These are phyloP conservation scores for Claviceps humidiphila DNA, from an alignment of 2,329 filamentous ascomycete species.

Conservation along the genomic window DNA sequence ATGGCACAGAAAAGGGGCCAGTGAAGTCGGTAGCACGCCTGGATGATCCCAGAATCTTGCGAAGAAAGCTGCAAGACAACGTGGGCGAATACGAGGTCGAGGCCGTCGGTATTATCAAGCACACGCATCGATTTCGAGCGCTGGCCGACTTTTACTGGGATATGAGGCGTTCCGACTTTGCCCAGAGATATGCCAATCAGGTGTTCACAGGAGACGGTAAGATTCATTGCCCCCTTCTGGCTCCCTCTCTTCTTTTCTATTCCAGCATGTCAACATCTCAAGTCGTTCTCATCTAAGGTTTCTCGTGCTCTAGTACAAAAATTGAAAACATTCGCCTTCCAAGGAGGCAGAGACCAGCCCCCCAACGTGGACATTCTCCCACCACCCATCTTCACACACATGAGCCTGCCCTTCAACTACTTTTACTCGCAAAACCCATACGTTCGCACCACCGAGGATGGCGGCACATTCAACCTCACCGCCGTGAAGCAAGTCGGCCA, in stretches of 20 bases:
- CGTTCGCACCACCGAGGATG: conserved; percentile 48
- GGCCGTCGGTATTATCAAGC: conserved; percentile 57
- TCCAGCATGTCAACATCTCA: background rate
- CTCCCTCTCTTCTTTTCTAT: background rate
- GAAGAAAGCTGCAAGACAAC: conserved; percentile 59
- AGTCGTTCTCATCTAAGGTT: background rate
- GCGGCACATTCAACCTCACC: conserved; percentile 43
- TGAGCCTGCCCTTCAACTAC: conserved; percentile 62
- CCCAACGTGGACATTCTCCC: conserved; percentile 60
- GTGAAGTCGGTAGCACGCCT: conserved; percentile 31
- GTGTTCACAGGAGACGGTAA: conserved; percentile 59
- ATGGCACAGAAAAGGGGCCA: conserved; percentile 9
- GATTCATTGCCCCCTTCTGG: conserved; percentile 4
- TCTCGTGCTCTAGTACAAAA: conserved; percentile 27
- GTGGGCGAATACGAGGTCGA: conserved; percentile 52
- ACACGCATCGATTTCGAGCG: conserved; percentile 78
- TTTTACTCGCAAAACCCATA: conserved; percentile 79
- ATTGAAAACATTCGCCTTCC: conserved; percentile 50
- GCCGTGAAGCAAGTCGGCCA: conserved; percentile 45
- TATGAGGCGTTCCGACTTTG: conserved; percentile 53
- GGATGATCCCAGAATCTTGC: conserved; percentile 41
- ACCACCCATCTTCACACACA: conserved; percentile 64
- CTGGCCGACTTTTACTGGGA: conserved; percentile 81
- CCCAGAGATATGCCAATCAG: conserved; percentile 56
- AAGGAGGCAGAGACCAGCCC: conserved; percentile 45